Percentiles rank a stretch among this genome's conserved stretches.
Evolutionary conservation across 768 basidiomycete species (phyloP).

Genomic region (Suillus hirtellus): DNA sequence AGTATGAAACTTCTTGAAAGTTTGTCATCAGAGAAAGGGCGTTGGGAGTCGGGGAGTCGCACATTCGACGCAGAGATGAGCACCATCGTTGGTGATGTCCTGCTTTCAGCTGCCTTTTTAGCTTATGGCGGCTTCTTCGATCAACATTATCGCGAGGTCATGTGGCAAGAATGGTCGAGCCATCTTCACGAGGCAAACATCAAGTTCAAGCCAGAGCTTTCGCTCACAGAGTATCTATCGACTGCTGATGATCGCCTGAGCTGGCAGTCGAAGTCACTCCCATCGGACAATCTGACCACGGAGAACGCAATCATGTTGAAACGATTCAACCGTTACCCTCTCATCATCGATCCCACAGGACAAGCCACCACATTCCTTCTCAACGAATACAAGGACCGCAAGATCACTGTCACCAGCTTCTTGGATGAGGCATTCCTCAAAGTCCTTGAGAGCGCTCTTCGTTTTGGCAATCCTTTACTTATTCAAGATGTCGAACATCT

Average conservation of each 20-base stretch:
- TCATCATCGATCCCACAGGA: conserved; percentile 97
- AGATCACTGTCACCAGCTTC: conserved; percentile 98
- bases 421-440: conserved; percentile 98
- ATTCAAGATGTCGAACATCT: conserved; percentile 98
- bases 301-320: conserved; percentile 99
- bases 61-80: conserved; percentile 98
- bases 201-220: conserved; percentile 90
- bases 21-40: conserved; percentile 88
- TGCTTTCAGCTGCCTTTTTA: conserved; percentile 93
- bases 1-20: conserved; percentile 94
- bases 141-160: conserved; percentile 94
- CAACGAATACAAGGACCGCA: conserved; percentile 93
- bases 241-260: conserved; percentile 93
- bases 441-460: conserved; percentile 96
- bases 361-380: conserved; percentile 94
- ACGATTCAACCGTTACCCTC: conserved; percentile 94
- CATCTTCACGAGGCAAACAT: conserved; percentile 89
- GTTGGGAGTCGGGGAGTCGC: conserved; percentile 94
- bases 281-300: conserved; percentile 91
- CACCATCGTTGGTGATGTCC: conserved; percentile 95
- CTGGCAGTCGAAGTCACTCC: conserved; percentile 96
- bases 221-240: conserved; percentile 93
- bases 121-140: conserved; percentile 99
- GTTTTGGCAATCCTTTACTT: conserved; percentile 95
- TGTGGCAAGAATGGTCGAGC: conserved; percentile 94